Evolutionary conservation across 495 filamentous ascomycete species (phyloP).

Genomic region (Penicillium silybi): DNA sequence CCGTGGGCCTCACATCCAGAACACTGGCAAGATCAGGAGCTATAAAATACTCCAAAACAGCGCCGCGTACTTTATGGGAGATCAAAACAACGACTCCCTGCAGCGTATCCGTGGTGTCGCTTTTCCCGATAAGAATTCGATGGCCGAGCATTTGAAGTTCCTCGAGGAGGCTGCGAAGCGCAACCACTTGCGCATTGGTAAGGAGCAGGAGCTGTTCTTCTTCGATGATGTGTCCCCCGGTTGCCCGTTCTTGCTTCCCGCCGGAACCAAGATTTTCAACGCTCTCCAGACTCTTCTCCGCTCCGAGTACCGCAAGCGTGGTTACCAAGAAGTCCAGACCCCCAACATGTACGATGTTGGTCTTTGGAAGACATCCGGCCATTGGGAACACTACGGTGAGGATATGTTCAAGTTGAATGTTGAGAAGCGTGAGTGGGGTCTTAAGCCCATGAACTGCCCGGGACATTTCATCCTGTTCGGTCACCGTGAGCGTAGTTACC

Average conservation of each 20-base stretch:
- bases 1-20: constrained; percentile 79
- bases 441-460: constrained; percentile 99
- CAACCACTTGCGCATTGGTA: constrained; percentile 86
- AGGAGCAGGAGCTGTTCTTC: constrained; percentile 95
- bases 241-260: constrained; percentile 89
- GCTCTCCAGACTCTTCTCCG: constrained; percentile 74
- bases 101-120: constrained; percentile 96
- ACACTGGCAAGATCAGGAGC: constrained; percentile 86
- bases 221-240: constrained; percentile 90
- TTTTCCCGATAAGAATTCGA: constrained; percentile 93
- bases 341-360: constrained; percentile 93
- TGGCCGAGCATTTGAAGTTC: constrained; percentile 86
- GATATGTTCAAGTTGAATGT: constrained; percentile 94
- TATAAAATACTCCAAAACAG: constrained; percentile 97
- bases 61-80: constrained; percentile 93
- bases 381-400: constrained; percentile 93
- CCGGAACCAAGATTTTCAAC: constrained; percentile 90
- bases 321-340: constrained; percentile 90
- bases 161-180: constrained; percentile 94
- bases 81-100: constrained; percentile 85
- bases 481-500: constrained; percentile 75
- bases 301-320: constrained; percentile 86
- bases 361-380: constrained; percentile 90
- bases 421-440: constrained; percentile 73
- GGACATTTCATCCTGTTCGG: constrained; percentile 77